These are phyloP conservation scores for Phylloporus arenicola DNA, from an alignment of 768 basidiomycete species.

Conservation along the genomic window DNA sequence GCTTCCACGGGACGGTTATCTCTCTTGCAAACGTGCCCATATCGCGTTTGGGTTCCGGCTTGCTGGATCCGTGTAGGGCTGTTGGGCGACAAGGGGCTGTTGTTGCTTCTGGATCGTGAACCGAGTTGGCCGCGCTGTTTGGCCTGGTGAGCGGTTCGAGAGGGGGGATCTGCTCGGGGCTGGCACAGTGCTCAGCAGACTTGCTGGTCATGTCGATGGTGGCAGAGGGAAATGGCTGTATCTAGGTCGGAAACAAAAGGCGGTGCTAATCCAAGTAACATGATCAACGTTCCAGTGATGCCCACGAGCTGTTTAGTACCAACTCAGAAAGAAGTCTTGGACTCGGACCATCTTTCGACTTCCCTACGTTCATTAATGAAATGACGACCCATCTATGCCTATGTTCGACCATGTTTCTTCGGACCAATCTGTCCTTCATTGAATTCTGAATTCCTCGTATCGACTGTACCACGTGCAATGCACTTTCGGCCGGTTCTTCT, in stretches of 20 bases:
- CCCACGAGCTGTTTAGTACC: too few relatives aligned
- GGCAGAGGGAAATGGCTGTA: background rate
- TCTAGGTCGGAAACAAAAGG: background rate
- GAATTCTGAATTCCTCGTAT: too few relatives aligned
- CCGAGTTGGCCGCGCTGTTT: constrained; percentile 6
- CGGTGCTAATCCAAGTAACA: too few relatives aligned
- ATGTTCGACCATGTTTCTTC: too few relatives aligned
- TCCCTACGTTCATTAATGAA: too few relatives aligned
- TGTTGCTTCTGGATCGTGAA: background rate
- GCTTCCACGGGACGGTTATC: constrained; percentile 7
- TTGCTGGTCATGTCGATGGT: constrained; percentile 9
- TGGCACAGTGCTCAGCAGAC: constrained; percentile 1
- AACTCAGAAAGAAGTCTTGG: too few relatives aligned
- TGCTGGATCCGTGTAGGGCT: background rate
- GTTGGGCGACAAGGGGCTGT: background rate
- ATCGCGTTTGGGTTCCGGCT: background rate
- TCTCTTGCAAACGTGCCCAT: background rate
- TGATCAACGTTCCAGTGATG: too few relatives aligned
- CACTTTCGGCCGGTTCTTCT: too few relatives aligned
- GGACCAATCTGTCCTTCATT: too few relatives aligned
- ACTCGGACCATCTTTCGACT: too few relatives aligned
- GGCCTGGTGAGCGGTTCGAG: constrained; percentile 19
- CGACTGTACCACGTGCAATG: too few relatives aligned
- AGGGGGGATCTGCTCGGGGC: constrained; percentile 14
- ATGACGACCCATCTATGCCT: too few relatives aligned